Evolutionary conservation across 1,139 yeast species (phyloP).

Genomic region (Eremothecium sinecaudum): DNA sequence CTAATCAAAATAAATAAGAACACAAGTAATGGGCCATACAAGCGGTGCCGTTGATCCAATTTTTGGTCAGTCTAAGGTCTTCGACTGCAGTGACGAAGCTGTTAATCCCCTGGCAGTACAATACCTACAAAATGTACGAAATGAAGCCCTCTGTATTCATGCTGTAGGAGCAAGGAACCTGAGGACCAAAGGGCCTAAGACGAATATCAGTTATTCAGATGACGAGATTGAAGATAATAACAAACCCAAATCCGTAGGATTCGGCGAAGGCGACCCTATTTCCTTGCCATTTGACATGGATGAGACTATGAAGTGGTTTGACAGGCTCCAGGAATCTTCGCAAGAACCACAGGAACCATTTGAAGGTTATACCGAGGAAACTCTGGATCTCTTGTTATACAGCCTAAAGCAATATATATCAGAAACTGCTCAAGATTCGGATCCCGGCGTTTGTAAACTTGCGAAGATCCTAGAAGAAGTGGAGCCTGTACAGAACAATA

Average conservation of each 20-base stretch:
- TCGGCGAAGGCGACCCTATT: conserved; percentile 1
- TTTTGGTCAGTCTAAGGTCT: conserved; percentile 27
- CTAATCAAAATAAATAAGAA: background rate
- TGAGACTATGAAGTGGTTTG: conserved; percentile 16
- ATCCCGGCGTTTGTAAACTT: conserved; percentile 13
- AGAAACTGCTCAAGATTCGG: conserved; percentile 5
- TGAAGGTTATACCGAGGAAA: conserved; percentile 16
- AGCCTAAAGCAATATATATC: conserved; percentile 15
- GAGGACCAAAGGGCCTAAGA: background rate
- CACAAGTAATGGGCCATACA: conserved; percentile 5
- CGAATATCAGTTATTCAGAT: background rate
- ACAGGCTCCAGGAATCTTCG: conserved; percentile 6
- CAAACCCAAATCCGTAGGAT: background rate
- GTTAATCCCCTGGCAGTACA: conserved; percentile 23
- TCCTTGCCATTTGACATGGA: conserved; percentile 8
- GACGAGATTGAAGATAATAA: conserved; percentile 1
- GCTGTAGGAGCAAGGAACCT: conserved; percentile 10
- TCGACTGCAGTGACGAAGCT: conserved; percentile 18
- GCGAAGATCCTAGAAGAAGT: conserved; percentile 13
- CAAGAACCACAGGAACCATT: background rate
- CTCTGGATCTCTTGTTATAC: conserved; percentile 15
- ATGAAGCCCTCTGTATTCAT: conserved; percentile 24
- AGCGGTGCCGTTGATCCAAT: conserved; percentile 16
- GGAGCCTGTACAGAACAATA: conserved; percentile 7
- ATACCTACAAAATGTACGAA: conserved; percentile 22